These are phyloP conservation scores for Picochlorum sp. DNA, from an alignment of 139 green algal genomes.

Conservation along the genomic window DNA sequence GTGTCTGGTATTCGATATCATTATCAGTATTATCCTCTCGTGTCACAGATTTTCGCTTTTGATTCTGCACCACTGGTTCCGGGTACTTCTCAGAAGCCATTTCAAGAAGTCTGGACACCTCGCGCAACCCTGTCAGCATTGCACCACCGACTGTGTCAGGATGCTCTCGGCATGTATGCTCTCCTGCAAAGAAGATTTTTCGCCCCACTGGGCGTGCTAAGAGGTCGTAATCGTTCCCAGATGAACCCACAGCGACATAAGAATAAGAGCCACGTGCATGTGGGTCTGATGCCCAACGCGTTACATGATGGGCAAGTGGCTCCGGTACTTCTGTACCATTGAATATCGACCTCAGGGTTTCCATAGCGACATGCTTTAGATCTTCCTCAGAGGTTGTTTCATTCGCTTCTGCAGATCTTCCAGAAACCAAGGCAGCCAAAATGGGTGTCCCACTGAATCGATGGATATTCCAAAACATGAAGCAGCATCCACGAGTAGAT, in stretches of 20 bases:
- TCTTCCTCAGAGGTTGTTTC: constrained; percentile 18
- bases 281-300: constrained; percentile 38
- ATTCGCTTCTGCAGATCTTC: constrained; percentile 12
- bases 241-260: constrained; percentile 60
- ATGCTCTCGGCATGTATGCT: constrained; percentile 73
- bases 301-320: constrained; percentile 27
- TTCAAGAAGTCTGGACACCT: constrained; percentile 49
- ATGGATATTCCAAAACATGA: constrained; percentile 84
- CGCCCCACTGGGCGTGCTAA: constrained; percentile 48
- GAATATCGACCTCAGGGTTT: constrained; percentile 23
- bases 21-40: constrained; percentile 7
- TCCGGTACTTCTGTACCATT: constrained; percentile 29
- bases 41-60: background rate
- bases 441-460: constrained; percentile 33
- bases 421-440: constrained; percentile 48
- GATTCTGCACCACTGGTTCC: constrained; percentile 3
- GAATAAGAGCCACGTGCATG: constrained; percentile 56
- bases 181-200: constrained; percentile 74
- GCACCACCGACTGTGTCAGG: constrained; percentile 82
- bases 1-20: constrained; percentile 1
- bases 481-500: constrained; percentile 48
- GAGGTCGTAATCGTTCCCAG: constrained; percentile 54
- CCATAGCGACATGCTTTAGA: constrained; percentile 31
- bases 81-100: constrained; percentile 25
- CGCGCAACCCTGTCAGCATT: constrained; percentile 65